These are phyloP conservation scores for Carallia brachiata DNA, from an alignment of 345 rosid species.

Conservation along the genomic window DNA sequence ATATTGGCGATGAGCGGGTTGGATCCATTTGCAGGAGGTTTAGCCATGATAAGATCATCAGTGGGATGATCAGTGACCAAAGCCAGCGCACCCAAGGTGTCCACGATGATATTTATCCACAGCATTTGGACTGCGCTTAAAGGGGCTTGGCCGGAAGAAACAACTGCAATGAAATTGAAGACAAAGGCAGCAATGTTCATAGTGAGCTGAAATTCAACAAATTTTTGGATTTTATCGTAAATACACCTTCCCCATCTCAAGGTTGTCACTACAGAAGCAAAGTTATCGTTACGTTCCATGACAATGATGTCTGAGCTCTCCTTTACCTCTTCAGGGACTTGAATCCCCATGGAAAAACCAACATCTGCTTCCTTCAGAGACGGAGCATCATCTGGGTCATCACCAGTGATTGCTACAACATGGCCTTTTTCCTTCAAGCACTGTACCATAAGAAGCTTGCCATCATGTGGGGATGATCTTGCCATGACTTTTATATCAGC, in stretches of 20 bases:
- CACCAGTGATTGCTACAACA: slow-evolving; percentile 43
- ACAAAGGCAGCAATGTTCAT: slow-evolving; percentile 60
- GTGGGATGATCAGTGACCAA: slow-evolving; percentile 84
- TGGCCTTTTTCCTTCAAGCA: not conserved
- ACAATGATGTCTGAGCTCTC: slow-evolving; percentile 4
- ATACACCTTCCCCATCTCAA: slow-evolving; percentile 4
- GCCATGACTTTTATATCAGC: slow-evolving; percentile 8
- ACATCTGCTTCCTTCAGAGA: slow-evolving; percentile 7
- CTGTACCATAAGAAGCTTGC: slow-evolving; percentile 31
- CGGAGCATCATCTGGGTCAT: slow-evolving; percentile 37
- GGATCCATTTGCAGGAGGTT: slow-evolving; percentile 48
- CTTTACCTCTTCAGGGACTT: not conserved
- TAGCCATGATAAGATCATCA: slow-evolving; percentile 57
- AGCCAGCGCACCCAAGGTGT: slow-evolving; percentile 89
- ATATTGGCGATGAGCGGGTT: slow-evolving; percentile 20
- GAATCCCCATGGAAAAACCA: slow-evolving; percentile 7
- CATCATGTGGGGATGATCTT: slow-evolving; percentile 37
- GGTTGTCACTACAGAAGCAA: not conserved
- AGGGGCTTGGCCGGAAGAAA: slow-evolving; percentile 76
- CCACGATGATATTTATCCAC: slow-evolving; percentile 95
- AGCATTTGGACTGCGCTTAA: slow-evolving; percentile 88
- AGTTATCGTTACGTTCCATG: slow-evolving; percentile 4
- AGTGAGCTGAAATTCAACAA: slow-evolving; percentile 68
- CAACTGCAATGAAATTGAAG: slow-evolving; percentile 63
- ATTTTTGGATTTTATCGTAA: slow-evolving; percentile 12